Base-by-base conservation (phyloP, 2,329 filamentous ascomycete species). In the Cercospora sp. region DNA sequence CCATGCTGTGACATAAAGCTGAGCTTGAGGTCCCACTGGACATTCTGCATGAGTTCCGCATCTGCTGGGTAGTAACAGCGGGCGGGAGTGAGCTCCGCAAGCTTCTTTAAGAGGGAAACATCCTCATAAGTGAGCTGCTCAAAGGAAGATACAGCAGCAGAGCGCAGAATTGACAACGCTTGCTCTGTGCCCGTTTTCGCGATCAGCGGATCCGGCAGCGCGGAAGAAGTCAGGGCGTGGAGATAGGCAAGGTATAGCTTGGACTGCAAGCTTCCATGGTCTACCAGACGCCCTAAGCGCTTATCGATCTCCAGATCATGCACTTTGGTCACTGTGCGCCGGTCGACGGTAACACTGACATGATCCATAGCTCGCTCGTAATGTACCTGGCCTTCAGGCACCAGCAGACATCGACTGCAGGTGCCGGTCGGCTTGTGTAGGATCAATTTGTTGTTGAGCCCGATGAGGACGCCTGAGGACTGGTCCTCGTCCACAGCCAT, bases 101-200 rank as follows among this genome's bases (percentile, higher is more conserved):
- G 77, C 0, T 36, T 9, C 3, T 26, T 9, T 0, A 83, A 71
- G 1, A 77, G 31, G 0, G 68, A 28, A 5, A 73, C 16, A 20
- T 74, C 63, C 3, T 28, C 48, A 12, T 71, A 13, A 0, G 71
- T 64, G 1, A 78, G 66, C 2, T 72, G 68, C 1, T 67, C 66
- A 36, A 76, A 78, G 0, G 76, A 75, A 12, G 69, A 63, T 0
- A 69, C 64, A 9, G 70, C 72, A 4, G 69, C 71, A 1, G 72
- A 75, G 1, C 58, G 57, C 5, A 78, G 67, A 3, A 74, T 73
- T 1, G 48, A 16, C 12, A 78, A 51, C 2, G 76, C 72, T 74
- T 90, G 88, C 73, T 91, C 89, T 0, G 82, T 84, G 0, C 89
- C 89, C 0, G 87, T 91, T 0, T 83, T 80, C 0, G 82, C 78